Conservation (phyloP, 331 rosid genomes). For the Quercus lobata region DNA sequence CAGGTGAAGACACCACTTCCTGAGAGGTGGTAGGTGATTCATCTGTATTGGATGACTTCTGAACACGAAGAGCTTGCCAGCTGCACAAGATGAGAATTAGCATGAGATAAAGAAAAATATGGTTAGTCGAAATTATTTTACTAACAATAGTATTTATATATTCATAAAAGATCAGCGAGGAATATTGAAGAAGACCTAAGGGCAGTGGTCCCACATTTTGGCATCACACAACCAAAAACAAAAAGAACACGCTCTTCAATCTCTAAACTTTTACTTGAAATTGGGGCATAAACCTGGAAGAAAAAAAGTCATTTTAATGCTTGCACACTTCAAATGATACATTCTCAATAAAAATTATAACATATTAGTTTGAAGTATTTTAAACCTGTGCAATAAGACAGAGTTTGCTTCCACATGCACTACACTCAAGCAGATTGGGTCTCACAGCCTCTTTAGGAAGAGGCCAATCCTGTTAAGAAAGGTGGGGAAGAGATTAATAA, state of each 20-base stretch:
- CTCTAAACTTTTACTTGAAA: constrained; percentile 19
- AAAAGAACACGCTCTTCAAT: constrained; percentile 61
- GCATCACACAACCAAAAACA: constrained; percentile 62
- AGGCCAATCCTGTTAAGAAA: constrained; percentile 64
- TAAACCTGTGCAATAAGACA: constrained; percentile 64
- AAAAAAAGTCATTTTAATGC: not conserved
- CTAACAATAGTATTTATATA: not conserved
- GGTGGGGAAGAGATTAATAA: not conserved
- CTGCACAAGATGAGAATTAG: constrained; percentile 16
- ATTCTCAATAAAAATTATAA: not conserved
- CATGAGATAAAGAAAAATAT: not conserved
- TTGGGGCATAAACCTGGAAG: constrained; percentile 67
- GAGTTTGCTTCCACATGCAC: constrained; percentile 46
- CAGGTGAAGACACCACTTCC: constrained; percentile 10
- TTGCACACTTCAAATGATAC: not conserved
- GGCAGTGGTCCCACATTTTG: constrained; percentile 48
- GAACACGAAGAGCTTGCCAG: constrained; percentile 80
- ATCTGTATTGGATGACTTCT: constrained; percentile 31
- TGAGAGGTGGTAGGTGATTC: constrained; percentile 12
- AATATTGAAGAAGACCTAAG: constrained; percentile 31
- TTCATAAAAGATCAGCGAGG: not conserved
- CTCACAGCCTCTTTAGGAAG: constrained; percentile 32
- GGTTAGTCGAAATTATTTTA: not conserved
- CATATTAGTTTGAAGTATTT: not conserved
- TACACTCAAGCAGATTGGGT: constrained; percentile 47